Base-by-base conservation (phyloP, 2,329 filamentous ascomycete species). In the Epicoccum nigrum region DNA sequence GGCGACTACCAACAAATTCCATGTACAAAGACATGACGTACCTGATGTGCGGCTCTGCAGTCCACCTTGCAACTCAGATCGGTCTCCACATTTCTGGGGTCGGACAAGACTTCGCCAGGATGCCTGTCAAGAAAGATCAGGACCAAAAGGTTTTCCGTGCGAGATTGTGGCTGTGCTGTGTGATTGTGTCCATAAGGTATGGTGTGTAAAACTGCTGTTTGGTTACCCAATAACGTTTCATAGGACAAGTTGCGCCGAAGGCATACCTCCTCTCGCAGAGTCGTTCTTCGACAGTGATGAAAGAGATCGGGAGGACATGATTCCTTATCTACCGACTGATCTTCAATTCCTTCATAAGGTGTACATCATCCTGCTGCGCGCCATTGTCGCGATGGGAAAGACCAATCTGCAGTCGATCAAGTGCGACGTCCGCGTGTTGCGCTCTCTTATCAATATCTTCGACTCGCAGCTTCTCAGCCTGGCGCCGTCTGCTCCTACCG, bases 21-120 rank as follows among this genome's bases (percentile, higher is more conserved):
- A 74, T 73, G 67, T 73, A 72, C 56, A 73, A 73, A 33, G 73
- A 75, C 38, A 70, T 71, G 52, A 72, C 69, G n/a, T 68, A 71
- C 49, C 64, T 74, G 13, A 63, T 76, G 41, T 73, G 69, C 54
- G 74, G 74, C 15, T 73, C 73, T 13, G 73, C 74, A 25, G 62
- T 75, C 3, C 72, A 76, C 50, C 56, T 76, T 11, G 74, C 74
- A 15, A 75, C 73, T 12, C 73, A 75, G 48, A 74, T 74, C 39
- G 74, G 74, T 4, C 60, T 76, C 6, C 73, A 76, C 45, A 68
- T 76, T 15, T 60, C 66, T 7, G 71, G 72, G 8, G 65, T 72
- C 2, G 71, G 71, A 12, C 74, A 76, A 44, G 74, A 76, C 45
- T 76, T 76, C 52, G 69, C 66, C 3, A 64, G 73, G 25, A 71